Evolutionary conservation across 352 stramenopile species (phyloP).

Genomic region (Globisporangium splendens): DNA sequence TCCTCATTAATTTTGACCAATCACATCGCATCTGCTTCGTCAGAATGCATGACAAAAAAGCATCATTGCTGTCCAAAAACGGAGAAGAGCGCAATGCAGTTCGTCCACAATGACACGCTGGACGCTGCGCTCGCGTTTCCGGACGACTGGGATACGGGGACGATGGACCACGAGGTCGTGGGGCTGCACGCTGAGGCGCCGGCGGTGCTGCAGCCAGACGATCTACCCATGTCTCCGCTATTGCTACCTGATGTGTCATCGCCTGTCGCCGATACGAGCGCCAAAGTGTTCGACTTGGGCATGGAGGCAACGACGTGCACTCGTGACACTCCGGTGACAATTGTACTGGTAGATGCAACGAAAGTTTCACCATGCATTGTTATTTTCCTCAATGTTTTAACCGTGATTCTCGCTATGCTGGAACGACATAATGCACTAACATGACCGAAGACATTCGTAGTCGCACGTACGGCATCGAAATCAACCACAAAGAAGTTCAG

Average conservation of each 20-base stretch:
- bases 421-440: constrained; percentile 15
- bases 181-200: too few species aligned
- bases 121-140: constrained; percentile 15
- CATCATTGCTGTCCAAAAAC: too few species aligned
- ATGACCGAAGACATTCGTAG: constrained; percentile 17
- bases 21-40: neutral
- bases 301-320: too few species aligned
- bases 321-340: too few species aligned
- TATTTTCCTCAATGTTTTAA: neutral
- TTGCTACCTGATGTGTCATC: too few species aligned
- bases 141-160: constrained; percentile 13
- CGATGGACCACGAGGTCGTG: constrained; percentile 4
- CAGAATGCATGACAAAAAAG: too few species aligned
- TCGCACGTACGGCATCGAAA: constrained; percentile 15
- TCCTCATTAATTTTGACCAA: constrained; percentile 5
- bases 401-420: neutral
- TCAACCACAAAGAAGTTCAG: constrained; percentile 14
- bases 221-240: too few species aligned
- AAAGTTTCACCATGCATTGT: too few species aligned
- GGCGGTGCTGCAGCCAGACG: too few species aligned
- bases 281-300: too few species aligned
- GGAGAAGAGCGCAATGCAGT: constrained; percentile 4
- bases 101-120: constrained; percentile 13
- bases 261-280: too few species aligned
- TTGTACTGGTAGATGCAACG: too few species aligned